phyloP scores from a whole-genome alignment of 441 rosid species.

The Erodium moschatum region DNA sequence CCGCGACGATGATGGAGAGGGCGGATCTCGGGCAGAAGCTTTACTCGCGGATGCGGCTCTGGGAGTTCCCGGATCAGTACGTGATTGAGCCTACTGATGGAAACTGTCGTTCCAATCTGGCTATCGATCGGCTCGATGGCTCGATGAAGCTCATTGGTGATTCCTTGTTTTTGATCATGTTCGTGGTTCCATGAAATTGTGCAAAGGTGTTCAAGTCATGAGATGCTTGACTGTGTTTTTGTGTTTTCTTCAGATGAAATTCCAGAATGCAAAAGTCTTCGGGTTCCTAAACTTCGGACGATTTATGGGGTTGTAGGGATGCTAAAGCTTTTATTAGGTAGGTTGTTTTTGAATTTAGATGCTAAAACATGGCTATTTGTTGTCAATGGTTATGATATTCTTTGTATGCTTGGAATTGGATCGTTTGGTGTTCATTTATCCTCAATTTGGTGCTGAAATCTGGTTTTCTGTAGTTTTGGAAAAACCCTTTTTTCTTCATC shows the following conservation, averaged over 20 bases:
- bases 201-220: too few species aligned
- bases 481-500: too few species aligned
- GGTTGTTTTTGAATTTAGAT: neutral
- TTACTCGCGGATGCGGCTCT: constrained; percentile 58
- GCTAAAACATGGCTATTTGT: too few species aligned
- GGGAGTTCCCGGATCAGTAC: constrained; percentile 88
- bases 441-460: too few species aligned
- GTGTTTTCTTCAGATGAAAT: constrained; percentile 40
- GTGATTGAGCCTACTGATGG: constrained; percentile 79
- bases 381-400: too few species aligned
- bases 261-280: constrained; percentile 57
- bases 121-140: constrained; percentile 52
- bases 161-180: neutral
- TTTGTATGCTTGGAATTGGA: too few species aligned
- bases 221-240: neutral
- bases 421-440: too few species aligned
- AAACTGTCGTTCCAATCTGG: constrained; percentile 45
- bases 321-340: constrained; percentile 90
- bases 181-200: neutral
- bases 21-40: constrained; percentile 58
- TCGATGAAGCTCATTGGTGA: constrained; percentile 58
- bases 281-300: constrained; percentile 71
- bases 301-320: constrained; percentile 80
- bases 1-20: constrained; percentile 30
- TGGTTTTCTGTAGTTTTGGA: too few species aligned